phyloP scores from a whole-genome alignment of 2,329 filamentous ascomycete species.

The Pseudogymnoascus sp. region DNA sequence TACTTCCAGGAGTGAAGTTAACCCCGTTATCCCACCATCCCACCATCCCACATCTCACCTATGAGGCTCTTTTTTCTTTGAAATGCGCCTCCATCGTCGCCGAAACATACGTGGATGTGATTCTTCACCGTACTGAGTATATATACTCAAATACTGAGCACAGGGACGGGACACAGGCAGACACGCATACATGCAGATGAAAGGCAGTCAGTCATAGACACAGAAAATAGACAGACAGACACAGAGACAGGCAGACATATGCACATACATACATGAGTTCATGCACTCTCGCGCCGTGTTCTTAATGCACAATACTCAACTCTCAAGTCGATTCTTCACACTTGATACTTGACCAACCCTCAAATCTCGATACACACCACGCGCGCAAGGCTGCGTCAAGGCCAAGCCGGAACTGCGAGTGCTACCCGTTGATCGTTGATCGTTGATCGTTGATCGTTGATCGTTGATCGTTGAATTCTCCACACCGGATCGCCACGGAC shows the following conservation, averaged over 20 bases:
- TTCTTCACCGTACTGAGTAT: background rate
- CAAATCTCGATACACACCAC: background rate
- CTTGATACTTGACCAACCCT: background rate
- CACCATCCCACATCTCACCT: background rate
- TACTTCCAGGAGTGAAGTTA: background rate
- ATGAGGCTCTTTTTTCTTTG: background rate
- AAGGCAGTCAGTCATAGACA: background rate
- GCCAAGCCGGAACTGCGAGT: background rate
- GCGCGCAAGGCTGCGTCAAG: background rate
- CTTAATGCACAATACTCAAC: background rate
- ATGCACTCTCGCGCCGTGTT: background rate
- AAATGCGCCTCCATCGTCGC: background rate
- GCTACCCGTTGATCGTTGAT: background rate
- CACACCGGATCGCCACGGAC: constrained; percentile 2
- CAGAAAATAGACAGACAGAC: background rate
- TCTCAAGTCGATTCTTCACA: background rate
- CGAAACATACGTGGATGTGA: background rate
- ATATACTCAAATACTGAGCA: background rate
- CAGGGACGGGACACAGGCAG: background rate
- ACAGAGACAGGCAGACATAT: background rate
- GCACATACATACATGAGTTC: background rate
- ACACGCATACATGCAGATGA: background rate
- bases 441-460: background rate
- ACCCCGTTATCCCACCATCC: background rate
- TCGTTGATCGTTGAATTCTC: background rate